phyloP scores from a whole-genome alignment of 2,329 filamentous ascomycete genomes.

The Cladosporium sp. region DNA sequence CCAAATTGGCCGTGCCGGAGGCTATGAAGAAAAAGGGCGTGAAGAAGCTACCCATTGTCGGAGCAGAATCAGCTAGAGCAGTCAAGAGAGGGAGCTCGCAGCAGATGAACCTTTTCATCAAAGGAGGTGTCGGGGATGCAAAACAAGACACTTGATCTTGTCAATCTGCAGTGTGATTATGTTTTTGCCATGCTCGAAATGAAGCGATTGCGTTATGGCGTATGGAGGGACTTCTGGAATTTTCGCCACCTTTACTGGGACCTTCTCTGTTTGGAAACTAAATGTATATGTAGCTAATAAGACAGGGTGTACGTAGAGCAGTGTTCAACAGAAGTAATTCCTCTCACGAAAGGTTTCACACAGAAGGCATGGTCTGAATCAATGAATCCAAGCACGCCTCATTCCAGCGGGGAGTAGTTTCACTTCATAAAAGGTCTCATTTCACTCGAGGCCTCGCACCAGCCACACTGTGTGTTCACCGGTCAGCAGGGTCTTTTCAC shows the following conservation, averaged over 20 bases:
- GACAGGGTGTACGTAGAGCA: neutral
- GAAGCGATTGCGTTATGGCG: neutral
- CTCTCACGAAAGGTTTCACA: neutral
- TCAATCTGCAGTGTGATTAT: neutral
- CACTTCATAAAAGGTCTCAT: neutral
- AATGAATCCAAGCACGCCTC: neutral
- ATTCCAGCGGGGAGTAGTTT: neutral
- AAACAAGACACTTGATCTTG: neutral
- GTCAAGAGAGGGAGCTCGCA: conserved; percentile 46
- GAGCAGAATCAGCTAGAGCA: conserved; percentile 49
- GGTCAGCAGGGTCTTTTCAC: neutral
- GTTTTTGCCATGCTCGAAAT: neutral
- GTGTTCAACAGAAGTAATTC: neutral
- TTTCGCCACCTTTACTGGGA: neutral
- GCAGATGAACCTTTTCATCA: conserved; percentile 46
- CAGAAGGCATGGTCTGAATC: neutral
- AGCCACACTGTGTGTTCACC: neutral
- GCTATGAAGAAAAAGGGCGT: conserved; percentile 47
- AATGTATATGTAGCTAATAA: neutral
- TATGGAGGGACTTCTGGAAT: neutral
- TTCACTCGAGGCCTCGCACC: neutral
- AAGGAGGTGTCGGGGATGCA: neutral
- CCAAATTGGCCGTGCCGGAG: conserved; percentile 51
- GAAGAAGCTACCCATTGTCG: conserved; percentile 49
- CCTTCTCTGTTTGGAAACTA: neutral